A percentile compares a stretch with the other conserved stretches of the same genome.
Conservation (phyloP, 441 rosid species). For the Rhodomyrtus psidioides region DNA sequence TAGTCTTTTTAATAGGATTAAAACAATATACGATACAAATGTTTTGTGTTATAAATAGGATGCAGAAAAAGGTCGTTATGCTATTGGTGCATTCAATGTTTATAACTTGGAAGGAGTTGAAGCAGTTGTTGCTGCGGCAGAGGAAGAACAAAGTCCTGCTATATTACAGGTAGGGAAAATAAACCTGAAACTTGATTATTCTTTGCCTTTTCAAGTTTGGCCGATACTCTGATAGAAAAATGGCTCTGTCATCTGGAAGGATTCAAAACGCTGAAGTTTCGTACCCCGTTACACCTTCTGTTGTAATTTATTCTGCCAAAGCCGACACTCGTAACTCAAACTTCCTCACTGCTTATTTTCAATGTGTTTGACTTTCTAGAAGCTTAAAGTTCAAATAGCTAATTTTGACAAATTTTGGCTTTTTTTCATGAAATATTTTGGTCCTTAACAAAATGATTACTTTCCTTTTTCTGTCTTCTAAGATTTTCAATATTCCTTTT, state of each 20-base stretch:
- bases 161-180: constrained; percentile 63
- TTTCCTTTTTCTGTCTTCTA: not conserved
- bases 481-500: not conserved
- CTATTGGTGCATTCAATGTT: constrained; percentile 95
- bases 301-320: not conserved
- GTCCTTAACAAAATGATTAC: not conserved
- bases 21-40: constrained; percentile 11
- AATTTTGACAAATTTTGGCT: not conserved
- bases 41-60: constrained; percentile 28
- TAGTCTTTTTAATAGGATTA: not conserved
- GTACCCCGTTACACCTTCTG: not conserved
- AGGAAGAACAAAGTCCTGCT: constrained; percentile 90
- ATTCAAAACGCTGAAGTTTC: not conserved
- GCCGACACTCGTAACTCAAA: not conserved
- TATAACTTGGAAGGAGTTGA: constrained; percentile 90
- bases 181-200: not conserved
- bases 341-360: not conserved
- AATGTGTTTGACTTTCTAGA: not conserved
- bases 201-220: not conserved
- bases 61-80: constrained; percentile 87
- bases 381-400: not conserved
- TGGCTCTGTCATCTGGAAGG: not conserved
- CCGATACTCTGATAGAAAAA: not conserved
- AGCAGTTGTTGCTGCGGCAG: constrained; percentile 97
- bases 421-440: not conserved